Evolutionary conservation across 2,329 filamentous ascomycete species (phyloP).

Genomic region (Paraphoma sp.): DNA sequence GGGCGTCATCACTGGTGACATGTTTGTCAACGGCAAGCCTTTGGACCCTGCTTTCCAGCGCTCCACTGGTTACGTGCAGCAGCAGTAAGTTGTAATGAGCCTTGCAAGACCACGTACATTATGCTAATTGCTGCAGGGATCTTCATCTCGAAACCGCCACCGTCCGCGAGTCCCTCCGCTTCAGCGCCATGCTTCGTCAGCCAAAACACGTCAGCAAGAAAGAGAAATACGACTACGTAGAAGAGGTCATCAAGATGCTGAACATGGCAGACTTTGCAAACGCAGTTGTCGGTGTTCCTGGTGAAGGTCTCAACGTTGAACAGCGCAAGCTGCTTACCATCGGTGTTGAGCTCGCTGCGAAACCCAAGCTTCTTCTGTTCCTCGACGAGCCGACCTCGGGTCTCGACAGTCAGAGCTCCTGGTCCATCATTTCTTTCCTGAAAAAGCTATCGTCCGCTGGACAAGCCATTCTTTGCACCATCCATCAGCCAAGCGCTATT

Average conservation of each 20-base stretch:
- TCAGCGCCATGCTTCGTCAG: slow-evolving; percentile 53
- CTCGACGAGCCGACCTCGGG: slow-evolving; percentile 66
- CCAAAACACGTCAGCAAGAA: slow-evolving; percentile 59
- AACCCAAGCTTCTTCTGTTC: slow-evolving; percentile 68
- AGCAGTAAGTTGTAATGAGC: slow-evolving; percentile 32
- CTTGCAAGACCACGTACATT: too few species aligned
- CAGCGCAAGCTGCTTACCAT: slow-evolving; percentile 75
- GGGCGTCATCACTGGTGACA: slow-evolving; percentile 48
- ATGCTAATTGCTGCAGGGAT: slow-evolving; percentile 27
- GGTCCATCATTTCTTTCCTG: slow-evolving; percentile 68
- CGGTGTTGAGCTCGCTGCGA: slow-evolving; percentile 74
- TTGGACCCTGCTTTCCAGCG: slow-evolving; percentile 45
- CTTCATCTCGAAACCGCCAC: slow-evolving; percentile 48
- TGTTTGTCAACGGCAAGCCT: slow-evolving; percentile 48
- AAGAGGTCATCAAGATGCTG: slow-evolving; percentile 70
- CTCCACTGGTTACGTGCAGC: slow-evolving; percentile 49
- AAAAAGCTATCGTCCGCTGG: slow-evolving; percentile 63
- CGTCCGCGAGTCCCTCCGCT: slow-evolving; percentile 45
- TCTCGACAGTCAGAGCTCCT: slow-evolving; percentile 67
- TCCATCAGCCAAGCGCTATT: slow-evolving; percentile 55
- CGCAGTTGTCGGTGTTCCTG: slow-evolving; percentile 68
- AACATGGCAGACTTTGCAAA: slow-evolving; percentile 72
- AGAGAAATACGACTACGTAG: slow-evolving; percentile 68
- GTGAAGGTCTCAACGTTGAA: slow-evolving; percentile 71
- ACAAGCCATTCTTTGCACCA: slow-evolving; percentile 56